These are phyloP conservation scores for Stentor coeruleus DNA, from an alignment of 73 alveolate species.

Conservation along the genomic window DNA sequence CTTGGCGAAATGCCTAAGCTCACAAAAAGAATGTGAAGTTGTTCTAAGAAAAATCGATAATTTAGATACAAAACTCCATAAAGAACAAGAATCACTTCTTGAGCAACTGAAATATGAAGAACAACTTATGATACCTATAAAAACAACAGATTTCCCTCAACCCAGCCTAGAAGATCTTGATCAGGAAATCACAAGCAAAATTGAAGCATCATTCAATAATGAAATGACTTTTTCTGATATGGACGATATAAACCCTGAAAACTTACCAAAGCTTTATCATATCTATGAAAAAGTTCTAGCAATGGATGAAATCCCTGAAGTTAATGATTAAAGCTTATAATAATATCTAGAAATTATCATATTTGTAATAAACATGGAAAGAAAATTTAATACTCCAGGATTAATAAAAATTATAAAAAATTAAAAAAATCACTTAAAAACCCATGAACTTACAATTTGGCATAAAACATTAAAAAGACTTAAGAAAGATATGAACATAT, in stretches of 20 bases:
- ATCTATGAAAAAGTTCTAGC: conserved; percentile 19
- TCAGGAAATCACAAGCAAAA: background rate
- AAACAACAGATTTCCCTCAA: background rate
- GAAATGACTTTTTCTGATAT: background rate
- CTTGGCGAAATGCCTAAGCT: background rate
- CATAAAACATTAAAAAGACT: conserved; percentile 19
- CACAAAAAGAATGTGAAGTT: background rate
- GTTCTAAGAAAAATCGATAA: background rate
- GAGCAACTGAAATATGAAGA: no score
- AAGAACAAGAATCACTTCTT: conserved; percentile 17
- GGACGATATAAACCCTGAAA: conserved; percentile 20
- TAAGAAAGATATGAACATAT: conserved; percentile 44
- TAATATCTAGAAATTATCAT: background rate
- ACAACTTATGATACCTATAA: background rate
- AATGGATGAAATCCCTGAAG: no score
- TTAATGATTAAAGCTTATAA: no score
- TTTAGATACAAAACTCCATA: background rate
- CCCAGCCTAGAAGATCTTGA: background rate
- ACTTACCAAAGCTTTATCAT: background rate
- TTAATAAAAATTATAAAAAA: background rate
- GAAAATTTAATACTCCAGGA: background rate
- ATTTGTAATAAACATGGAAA: background rate
- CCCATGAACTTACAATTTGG: conserved; percentile 17
- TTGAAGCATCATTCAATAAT: background rate
- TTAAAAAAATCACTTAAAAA: background rate